These are phyloP conservation scores for Penicillium silybi DNA, from an alignment of 495 filamentous ascomycete genomes.

Conservation along the genomic window DNA sequence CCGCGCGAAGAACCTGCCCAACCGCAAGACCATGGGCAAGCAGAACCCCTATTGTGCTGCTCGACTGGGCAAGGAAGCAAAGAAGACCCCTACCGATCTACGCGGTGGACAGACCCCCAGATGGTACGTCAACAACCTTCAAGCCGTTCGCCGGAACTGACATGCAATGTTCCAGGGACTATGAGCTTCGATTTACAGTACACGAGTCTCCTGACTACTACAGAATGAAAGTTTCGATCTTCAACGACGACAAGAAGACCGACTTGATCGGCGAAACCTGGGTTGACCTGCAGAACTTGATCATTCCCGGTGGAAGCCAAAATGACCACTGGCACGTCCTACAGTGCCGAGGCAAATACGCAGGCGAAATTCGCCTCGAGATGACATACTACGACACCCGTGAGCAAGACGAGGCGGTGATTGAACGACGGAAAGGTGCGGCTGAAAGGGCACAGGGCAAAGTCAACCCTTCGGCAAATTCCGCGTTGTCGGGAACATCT, in stretches of 20 bases:
- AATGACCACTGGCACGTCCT: constrained; percentile 89
- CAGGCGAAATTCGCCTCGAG: constrained; percentile 91
- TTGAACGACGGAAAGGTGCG: constrained; percentile 50
- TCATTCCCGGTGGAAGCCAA: constrained; percentile 84
- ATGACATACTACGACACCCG: constrained; percentile 93
- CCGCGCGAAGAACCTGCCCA: constrained; percentile 92
- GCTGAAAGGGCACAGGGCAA: constrained; percentile 33
- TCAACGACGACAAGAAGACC: constrained; percentile 96
- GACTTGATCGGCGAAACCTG: constrained; percentile 93
- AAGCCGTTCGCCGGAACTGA: constrained; percentile 3
- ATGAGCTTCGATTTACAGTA: constrained; percentile 92
- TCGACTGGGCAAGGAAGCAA: constrained; percentile 91
- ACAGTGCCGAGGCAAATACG: constrained; percentile 85
- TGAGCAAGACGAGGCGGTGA: constrained; percentile 65
- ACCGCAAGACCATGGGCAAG: constrained; percentile 94
- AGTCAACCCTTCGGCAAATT: not conserved
- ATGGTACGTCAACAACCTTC: constrained; percentile 61
- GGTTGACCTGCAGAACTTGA: constrained; percentile 74
- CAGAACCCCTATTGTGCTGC: constrained; percentile 97
- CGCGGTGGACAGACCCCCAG: constrained; percentile 91
- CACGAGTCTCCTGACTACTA: constrained; percentile 96
- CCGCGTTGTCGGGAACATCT: not conserved
- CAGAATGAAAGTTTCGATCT: constrained; percentile 88
- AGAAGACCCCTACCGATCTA: constrained; percentile 93
- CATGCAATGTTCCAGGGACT: constrained; percentile 65